Percentiles rank a stretch among this genome's conserved stretches.
These are phyloP conservation scores for Phytophthora pisi DNA, from an alignment of 352 stramenopile genomes.

Conservation along the genomic window DNA sequence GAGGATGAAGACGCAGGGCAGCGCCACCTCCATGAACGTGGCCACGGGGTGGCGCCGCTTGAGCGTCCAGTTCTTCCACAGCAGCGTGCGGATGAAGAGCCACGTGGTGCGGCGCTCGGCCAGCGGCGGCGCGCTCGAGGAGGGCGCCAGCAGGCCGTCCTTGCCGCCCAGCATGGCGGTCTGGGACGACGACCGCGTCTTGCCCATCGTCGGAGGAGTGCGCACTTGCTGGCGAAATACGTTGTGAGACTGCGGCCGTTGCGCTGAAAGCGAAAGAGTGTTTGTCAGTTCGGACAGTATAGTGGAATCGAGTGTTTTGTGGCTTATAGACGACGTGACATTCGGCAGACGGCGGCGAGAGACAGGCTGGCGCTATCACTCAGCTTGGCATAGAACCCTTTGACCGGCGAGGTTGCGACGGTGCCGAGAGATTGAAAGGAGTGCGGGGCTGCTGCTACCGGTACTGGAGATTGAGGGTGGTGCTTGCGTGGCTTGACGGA, in stretches of 20 bases:
- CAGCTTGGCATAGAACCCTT: no score
- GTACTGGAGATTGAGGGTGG: no score
- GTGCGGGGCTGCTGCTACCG: no score
- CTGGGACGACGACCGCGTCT: constrained; percentile 23
- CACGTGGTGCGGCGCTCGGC: constrained; percentile 36
- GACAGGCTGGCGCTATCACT: not conserved
- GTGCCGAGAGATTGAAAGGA: no score
- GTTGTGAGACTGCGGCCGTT: constrained; percentile 1
- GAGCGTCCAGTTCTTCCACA: constrained; percentile 75
- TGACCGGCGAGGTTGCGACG: no score
- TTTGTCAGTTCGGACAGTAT: constrained; percentile 11
- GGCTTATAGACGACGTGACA: no score
- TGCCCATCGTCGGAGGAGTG: constrained; percentile 15
- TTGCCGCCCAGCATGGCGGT: constrained; percentile 28
- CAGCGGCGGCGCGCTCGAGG: constrained; percentile 10
- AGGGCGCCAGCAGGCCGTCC: not conserved
- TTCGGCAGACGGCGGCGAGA: not conserved
- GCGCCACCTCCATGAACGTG: constrained; percentile 55
- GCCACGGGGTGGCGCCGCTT: constrained; percentile 63
- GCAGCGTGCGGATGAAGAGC: constrained; percentile 44
- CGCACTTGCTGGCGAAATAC: constrained; percentile 1
- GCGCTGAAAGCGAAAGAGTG: not conserved
- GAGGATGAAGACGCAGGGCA: constrained; percentile 69
- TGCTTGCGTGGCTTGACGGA: no score
- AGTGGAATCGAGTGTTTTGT: no score